A percentile compares a stretch with the other conserved stretches of the same genome.
Evolutionary conservation across 306 rosid genomes (phyloP).

Genomic region (Sphenostylis stenocarpa): DNA sequence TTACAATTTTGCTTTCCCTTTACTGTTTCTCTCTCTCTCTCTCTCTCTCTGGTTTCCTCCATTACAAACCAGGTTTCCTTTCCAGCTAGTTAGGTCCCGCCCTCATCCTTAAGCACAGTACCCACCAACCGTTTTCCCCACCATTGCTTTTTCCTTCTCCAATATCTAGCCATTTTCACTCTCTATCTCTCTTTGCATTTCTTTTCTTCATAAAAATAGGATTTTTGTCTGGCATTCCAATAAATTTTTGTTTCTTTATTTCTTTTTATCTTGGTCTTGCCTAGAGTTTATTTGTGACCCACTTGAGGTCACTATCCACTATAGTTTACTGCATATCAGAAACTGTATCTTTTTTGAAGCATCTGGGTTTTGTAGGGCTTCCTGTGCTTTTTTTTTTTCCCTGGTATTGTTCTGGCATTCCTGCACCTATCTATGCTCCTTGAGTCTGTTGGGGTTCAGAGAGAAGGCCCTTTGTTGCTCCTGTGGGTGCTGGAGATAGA

Average conservation of each 20-base stretch:
- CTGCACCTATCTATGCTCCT: constrained; percentile 55
- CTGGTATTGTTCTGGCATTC: constrained; percentile 28
- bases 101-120: constrained; percentile 45
- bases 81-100: constrained; percentile 78
- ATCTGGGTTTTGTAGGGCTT: constrained; percentile 59
- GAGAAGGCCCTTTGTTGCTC: constrained; percentile 49
- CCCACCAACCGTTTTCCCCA: constrained; percentile 77
- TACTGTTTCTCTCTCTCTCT: constrained; percentile 52
- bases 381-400: constrained; percentile 27
- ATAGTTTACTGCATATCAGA: constrained; percentile 40
- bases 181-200: constrained; percentile 21
- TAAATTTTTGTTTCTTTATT: constrained; percentile 8
- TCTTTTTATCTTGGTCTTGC: constrained; percentile 15
- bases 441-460: constrained; percentile 44
- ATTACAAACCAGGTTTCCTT: constrained; percentile 81
- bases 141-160: constrained; percentile 46
- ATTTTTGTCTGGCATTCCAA: constrained; percentile 60
- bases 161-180: constrained; percentile 20
- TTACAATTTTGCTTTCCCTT: constrained; percentile 58
- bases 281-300: constrained; percentile 51
- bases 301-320: constrained; percentile 43
- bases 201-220: constrained; percentile 39
- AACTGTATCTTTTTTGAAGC: constrained; percentile 36
- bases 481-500: constrained; percentile 57
- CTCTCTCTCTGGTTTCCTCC: constrained; percentile 62